Conservation (phyloP, 2,329 filamentous ascomycete genomes). For the Exophiala calicioides region DNA sequence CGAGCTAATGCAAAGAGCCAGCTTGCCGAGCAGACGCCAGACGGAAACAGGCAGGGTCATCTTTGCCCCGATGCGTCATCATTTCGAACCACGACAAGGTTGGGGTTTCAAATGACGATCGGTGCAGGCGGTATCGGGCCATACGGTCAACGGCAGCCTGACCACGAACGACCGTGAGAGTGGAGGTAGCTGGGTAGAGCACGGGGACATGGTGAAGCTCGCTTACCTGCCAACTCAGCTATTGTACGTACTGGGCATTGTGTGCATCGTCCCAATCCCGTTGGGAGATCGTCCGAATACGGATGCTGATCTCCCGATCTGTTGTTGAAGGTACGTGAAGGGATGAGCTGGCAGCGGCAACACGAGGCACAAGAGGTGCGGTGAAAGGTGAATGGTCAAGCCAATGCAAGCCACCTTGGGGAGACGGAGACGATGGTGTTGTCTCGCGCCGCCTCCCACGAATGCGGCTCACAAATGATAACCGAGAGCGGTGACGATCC, state of each 20-base stretch:
- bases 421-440: not conserved
- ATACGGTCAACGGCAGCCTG: not conserved
- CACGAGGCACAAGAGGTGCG: not conserved
- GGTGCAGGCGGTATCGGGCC: not conserved
- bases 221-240: not conserved
- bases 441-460: not conserved
- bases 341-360: not conserved
- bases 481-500: constrained; percentile 4
- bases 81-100: not conserved
- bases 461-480: constrained; percentile 1
- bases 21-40: not conserved
- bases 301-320: not conserved
- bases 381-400: not conserved
- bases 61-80: not conserved
- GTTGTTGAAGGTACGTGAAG: not conserved
- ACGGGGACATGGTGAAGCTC: not conserved
- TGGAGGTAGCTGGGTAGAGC: not conserved
- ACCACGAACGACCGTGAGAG: not conserved
- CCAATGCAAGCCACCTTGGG: not conserved
- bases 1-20: too few relatives aligned
- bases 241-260: constrained; percentile 1
- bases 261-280: not conserved
- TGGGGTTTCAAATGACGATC: not conserved
- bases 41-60: not conserved
- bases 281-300: not conserved